Evolutionary conservation across 345 rosid species (phyloP).

Genomic region (Geranium brycei): DNA sequence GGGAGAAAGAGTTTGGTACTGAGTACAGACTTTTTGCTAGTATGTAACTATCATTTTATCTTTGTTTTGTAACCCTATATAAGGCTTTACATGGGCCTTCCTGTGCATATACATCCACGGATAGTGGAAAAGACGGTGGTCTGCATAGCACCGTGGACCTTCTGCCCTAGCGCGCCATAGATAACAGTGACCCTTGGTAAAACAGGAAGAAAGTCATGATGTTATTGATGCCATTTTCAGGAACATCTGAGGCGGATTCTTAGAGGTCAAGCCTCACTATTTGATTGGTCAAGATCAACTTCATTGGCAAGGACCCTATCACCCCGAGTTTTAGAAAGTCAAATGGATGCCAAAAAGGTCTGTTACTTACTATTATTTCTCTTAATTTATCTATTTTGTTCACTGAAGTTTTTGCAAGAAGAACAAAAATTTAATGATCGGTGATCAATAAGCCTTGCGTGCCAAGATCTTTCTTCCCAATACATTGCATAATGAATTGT

Average conservation of each 20-base stretch:
- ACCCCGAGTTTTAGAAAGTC: conserved; percentile 94
- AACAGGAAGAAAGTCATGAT: background rate
- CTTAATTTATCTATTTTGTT: background rate
- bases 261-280: conserved; percentile 89
- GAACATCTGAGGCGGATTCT: conserved; percentile 90
- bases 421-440: no score
- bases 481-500: background rate
- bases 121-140: no score
- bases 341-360: conserved; percentile 96
- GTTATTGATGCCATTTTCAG: conserved; percentile 16
- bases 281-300: conserved; percentile 94
- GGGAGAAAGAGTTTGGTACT: no score
- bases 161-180: no score
- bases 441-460: background rate
- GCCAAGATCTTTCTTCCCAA: background rate
- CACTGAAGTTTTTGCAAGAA: background rate
- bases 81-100: no score
- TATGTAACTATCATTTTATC: no score
- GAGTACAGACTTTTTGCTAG: no score
- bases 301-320: conserved; percentile 90
- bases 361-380: conserved; percentile 1
- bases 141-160: no score
- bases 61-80: no score
- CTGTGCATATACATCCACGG: no score
- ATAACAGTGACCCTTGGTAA: no score